Conservation (phyloP, 371 early-diverging fungal species). For the Syncephalastrum contaminatum region DNA sequence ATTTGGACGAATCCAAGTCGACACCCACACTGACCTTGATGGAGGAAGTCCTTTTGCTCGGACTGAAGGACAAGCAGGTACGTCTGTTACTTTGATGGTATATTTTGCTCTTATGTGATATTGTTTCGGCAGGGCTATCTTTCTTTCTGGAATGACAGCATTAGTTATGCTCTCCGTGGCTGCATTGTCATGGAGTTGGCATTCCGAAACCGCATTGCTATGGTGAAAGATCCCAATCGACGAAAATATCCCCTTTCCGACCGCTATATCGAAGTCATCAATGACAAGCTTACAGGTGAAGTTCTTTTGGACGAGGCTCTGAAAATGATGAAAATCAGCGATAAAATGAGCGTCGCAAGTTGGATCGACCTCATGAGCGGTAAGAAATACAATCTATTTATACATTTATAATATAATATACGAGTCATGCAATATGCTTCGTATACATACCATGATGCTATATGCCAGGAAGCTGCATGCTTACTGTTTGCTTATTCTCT, state of each 20-base stretch:
- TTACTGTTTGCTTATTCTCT: neutral
- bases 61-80: constrained; percentile 93
- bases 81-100: constrained; percentile 2
- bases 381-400: constrained; percentile 33
- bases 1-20: constrained; percentile 61
- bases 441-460: neutral
- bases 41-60: constrained; percentile 92
- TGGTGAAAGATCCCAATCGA: constrained; percentile 83
- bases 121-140: constrained; percentile 74
- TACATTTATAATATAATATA: neutral
- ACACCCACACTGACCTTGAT: constrained; percentile 83
- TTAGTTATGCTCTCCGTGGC: constrained; percentile 93
- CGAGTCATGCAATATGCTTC: neutral
- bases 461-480: too few species aligned
- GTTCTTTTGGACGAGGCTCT: constrained; percentile 95
- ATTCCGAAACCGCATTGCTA: constrained; percentile 84
- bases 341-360: constrained; percentile 75
- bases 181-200: constrained; percentile 95
- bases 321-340: constrained; percentile 78
- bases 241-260: constrained; percentile 78
- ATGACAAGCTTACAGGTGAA: constrained; percentile 85
- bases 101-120: neutral
- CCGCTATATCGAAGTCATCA: constrained; percentile 82
- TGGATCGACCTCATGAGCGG: constrained; percentile 98
- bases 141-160: constrained; percentile 98